phyloP scores from a whole-genome alignment of 148 eudicot species.

The Silene conica region DNA sequence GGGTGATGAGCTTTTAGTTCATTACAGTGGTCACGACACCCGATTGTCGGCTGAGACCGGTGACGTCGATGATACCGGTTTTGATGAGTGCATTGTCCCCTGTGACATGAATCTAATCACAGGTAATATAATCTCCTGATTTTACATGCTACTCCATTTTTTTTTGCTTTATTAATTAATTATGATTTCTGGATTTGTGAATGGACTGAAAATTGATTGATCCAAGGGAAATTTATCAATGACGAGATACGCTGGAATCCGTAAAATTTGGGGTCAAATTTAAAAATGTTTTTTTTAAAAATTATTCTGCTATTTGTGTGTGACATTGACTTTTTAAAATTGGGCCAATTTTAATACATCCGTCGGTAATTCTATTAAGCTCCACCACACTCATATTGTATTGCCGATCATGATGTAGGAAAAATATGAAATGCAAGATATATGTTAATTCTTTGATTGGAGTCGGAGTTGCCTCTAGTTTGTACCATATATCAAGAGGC shows the following conservation, averaged over 20 bases:
- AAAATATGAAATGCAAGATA: conserved; percentile 67
- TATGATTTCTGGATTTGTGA: too few species aligned
- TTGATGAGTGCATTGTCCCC: conserved; percentile 94
- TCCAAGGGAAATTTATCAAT: background rate
- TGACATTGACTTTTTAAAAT: background rate
- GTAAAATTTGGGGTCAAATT: background rate
- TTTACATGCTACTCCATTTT: too few species aligned
- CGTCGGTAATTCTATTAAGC: conserved; percentile 4
- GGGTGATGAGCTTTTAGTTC: conserved; percentile 72
- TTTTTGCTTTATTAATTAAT: too few species aligned
- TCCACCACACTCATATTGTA: conserved; percentile 19
- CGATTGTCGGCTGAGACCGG: conserved; percentile 96
- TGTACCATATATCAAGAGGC: conserved; percentile 95
- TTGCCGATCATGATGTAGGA: conserved; percentile 43
- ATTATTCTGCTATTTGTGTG: background rate
- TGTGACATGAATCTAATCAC: conserved; percentile 89
- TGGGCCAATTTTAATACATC: background rate
- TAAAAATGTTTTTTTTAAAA: background rate
- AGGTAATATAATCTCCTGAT: conserved; percentile 45
- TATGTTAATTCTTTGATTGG: conserved; percentile 96
- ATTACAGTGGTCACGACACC: conserved; percentile 94
- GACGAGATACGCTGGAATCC: background rate
- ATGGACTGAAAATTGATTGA: background rate
- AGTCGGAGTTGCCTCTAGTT: conserved; percentile 86
- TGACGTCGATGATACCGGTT: conserved; percentile 87